phyloP scores from a whole-genome alignment of 805 yeast species.

The Schwanniomyces occidentalis region DNA sequence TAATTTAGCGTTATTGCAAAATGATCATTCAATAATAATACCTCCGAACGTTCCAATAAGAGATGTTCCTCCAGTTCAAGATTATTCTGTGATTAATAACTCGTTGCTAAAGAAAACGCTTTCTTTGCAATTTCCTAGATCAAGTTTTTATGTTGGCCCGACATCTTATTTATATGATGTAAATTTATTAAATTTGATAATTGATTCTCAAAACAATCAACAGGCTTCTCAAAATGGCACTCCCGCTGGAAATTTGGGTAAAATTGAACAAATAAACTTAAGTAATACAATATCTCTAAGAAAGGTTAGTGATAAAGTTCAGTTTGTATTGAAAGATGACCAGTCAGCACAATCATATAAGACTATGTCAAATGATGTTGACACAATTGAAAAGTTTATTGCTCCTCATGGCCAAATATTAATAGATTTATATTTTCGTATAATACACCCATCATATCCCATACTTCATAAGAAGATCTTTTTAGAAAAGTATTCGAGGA shows the following conservation, averaged over 20 bases:
- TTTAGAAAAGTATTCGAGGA: constrained; percentile 84
- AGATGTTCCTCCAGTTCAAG: constrained; percentile 61
- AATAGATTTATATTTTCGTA: constrained; percentile 77
- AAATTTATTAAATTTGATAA: constrained; percentile 62
- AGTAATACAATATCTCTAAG: constrained; percentile 67
- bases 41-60: constrained; percentile 48
- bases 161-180: constrained; percentile 78
- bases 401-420: constrained; percentile 90
- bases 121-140: constrained; percentile 84
- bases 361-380: constrained; percentile 73
- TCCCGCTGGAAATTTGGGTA: constrained; percentile 38
- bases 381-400: constrained; percentile 78
- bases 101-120: constrained; percentile 67
- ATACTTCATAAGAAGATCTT: constrained; percentile 89
- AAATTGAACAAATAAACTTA: constrained; percentile 78
- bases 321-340: constrained; percentile 80
- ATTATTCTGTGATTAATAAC: constrained; percentile 62
- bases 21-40: constrained; percentile 17
- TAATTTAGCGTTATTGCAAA: constrained; percentile 6
- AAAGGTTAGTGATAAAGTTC: constrained; percentile 73
- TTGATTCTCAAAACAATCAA: constrained; percentile 29
- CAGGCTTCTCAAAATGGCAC: constrained; percentile 22
- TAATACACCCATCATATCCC: constrained; percentile 90
- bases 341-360: constrained; percentile 67
- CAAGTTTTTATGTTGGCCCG: constrained; percentile 86